Base-by-base conservation (phyloP, 805 yeast species). In the Wilhelminamyces savonicus region DNA sequence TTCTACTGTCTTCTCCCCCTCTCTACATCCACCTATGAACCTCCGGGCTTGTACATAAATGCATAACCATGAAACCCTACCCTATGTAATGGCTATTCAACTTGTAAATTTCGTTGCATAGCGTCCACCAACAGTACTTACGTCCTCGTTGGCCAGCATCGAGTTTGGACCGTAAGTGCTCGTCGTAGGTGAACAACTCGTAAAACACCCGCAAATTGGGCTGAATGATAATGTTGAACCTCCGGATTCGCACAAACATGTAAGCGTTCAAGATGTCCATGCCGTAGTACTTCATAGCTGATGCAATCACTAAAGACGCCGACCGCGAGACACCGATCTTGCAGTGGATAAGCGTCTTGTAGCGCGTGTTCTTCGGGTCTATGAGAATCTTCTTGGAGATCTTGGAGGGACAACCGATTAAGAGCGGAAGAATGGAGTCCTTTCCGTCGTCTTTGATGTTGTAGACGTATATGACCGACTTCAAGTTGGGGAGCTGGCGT, bases 241-340 rank as follows among this genome's bases (percentile, higher is more conserved):
- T 65, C 29, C 96, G 66, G 3, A 86, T 95, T 24, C 97, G 68
- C n/a, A 87, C 96, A 56, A 68, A 86, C 25, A 88, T 56, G 48
- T 88, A 90, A 0, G 97, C 95, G 18, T 78, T 64, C 2, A 90
- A 78, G 17, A 90, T 58, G 25, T 76, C 73, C 31, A 85, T 60
- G 11, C 72, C 58, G 30, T 82, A 56, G 23, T 95, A 59, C 41
- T 75, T 73, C 95, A 90, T 88, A 22, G 84, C 90, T 50, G 87
- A 96, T 1, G 96, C 96, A 41, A 90, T 90, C 43, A 94, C 90
- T 7, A 90, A 94, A 0, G 97, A 85, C 0, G 97, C 97, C 3
- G 95, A 84, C 32, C 97, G 64, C 0, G 95, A 84, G 3, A 90
- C 97, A 0, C 97, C 97, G 27, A 86, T 97, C 48, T 94, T 82